Percentiles rank a stretch among this genome's conserved stretches.
These are phyloP conservation scores for Byssochlamys sp. DNA, from an alignment of 2,329 filamentous ascomycete genomes.

Conservation along the genomic window DNA sequence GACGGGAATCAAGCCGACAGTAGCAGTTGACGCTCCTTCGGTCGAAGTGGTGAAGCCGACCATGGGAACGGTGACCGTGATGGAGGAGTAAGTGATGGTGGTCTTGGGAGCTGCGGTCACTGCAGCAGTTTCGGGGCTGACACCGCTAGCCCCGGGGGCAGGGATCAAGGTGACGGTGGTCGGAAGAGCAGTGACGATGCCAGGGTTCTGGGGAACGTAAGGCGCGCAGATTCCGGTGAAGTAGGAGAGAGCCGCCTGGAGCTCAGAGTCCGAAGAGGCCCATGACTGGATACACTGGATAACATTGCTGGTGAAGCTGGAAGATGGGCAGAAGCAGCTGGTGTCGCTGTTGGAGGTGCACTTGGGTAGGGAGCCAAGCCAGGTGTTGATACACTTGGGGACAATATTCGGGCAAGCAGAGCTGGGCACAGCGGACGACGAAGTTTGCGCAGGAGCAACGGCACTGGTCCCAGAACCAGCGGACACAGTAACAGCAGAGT, in stretches of 20 bases:
- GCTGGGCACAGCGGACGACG: conserved; percentile 15
- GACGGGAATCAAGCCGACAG: conserved; percentile 24
- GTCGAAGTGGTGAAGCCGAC: conserved; percentile 33
- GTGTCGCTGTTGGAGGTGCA: conserved; percentile 78
- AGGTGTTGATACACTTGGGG: conserved; percentile 85
- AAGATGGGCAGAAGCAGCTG: conserved; percentile 76
- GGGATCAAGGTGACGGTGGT: conserved; percentile 46
- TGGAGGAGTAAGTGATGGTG: conserved; percentile 33
- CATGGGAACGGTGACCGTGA: conserved; percentile 36
- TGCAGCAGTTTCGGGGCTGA: neutral
- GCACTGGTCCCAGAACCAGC: conserved; percentile 2
- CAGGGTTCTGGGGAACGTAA: conserved; percentile 68
- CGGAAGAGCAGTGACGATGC: conserved; percentile 66
- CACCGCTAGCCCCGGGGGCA: conserved; percentile 31
- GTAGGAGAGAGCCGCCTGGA: conserved; percentile 65
- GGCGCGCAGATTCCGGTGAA: conserved; percentile 84
- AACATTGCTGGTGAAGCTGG: conserved; percentile 66
- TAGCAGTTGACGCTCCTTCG: conserved; percentile 14
- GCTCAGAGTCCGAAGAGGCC: conserved; percentile 55
- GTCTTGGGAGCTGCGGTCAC: conserved; percentile 23
- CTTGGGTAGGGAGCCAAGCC: conserved; percentile 57
- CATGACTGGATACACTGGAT: conserved; percentile 73
- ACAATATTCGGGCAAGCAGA: conserved; percentile 57
- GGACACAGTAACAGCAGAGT: conserved; percentile 8
- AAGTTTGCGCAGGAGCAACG: neutral